Evolutionary conservation across 768 basidiomycete genomes (phyloP).

Genomic region (Candolleomyces aberdarensis): DNA sequence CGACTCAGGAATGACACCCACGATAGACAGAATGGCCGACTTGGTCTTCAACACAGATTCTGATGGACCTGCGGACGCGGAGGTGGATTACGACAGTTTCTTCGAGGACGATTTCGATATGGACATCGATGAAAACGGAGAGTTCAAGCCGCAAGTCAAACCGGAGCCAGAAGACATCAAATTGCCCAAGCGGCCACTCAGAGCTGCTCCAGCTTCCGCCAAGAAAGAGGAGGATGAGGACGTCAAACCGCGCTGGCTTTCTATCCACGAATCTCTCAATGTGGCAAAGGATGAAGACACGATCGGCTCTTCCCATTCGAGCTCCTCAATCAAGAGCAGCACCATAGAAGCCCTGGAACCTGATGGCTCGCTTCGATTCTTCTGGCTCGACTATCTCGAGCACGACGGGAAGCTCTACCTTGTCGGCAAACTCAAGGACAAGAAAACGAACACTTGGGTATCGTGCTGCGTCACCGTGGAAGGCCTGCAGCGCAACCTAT

Average conservation of each 20-base stretch:
- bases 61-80: conserved; percentile 56
- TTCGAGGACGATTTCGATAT: conserved; percentile 41
- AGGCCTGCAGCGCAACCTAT: conserved; percentile 86
- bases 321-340: conserved; percentile 33
- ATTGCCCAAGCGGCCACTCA: conserved; percentile 12
- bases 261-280: conserved; percentile 68
- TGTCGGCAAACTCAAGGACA: conserved; percentile 88
- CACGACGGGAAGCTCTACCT: conserved; percentile 82
- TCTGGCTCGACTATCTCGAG: conserved; percentile 96
- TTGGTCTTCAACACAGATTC: conserved; percentile 56
- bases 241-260: conserved; percentile 61
- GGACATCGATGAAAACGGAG: conserved; percentile 30
- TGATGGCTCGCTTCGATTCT: conserved; percentile 86
- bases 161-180: conserved; percentile 21
- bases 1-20: conserved; percentile 47
- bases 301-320: conserved; percentile 45
- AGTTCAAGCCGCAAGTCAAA: conserved; percentile 6
- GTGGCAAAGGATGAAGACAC: conserved; percentile 55
- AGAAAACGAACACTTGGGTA: conserved; percentile 61
- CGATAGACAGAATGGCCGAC: conserved; percentile 54
- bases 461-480: conserved; percentile 87
- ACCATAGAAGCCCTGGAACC: conserved; percentile 65
- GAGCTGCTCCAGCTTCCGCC: conserved; percentile 1
- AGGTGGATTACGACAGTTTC: conserved; percentile 52
- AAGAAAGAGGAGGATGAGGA: conserved; percentile 42